Evolutionary conservation across 805 yeast species (phyloP).

Genomic region (Lipomyces yamanashiensis): DNA sequence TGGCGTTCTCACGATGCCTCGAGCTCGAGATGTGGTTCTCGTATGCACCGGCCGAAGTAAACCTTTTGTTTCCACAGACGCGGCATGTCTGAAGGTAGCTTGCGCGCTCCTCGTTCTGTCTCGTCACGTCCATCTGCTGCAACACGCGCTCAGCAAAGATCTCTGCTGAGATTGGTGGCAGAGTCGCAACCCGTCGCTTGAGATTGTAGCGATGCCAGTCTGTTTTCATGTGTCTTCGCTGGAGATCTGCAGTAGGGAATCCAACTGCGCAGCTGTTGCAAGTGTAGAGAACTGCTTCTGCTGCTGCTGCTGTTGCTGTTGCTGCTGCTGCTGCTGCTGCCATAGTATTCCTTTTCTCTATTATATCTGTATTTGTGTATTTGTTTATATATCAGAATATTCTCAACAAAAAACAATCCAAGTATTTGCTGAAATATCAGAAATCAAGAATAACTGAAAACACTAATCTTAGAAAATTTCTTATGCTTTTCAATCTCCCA

Average conservation of each 20-base stretch:
- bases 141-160: constrained; percentile 72
- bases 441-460: no score
- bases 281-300: constrained; percentile 52
- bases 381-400: no score
- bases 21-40: constrained; percentile 37
- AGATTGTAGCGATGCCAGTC: constrained; percentile 98
- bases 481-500: not conserved
- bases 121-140: constrained; percentile 42
- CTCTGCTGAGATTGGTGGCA: constrained; percentile 73
- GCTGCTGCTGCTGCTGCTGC: no score
- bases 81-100: constrained; percentile 30
- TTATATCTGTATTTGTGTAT: no score
- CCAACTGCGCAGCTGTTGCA: constrained; percentile 89
- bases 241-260: constrained; percentile 80
- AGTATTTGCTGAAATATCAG: no score
- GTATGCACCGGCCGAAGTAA: constrained; percentile 39
- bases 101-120: constrained; percentile 30
- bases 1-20: constrained; percentile 34
- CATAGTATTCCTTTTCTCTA: no score
- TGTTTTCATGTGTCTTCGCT: constrained; percentile 91
- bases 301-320: not conserved
- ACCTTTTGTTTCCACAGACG: constrained; percentile 38
- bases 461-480: no score
- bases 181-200: constrained; percentile 85
- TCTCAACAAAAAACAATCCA: no score